phyloP scores from a whole-genome alignment of 768 basidiomycete genomes.

The Rhizopogon vulgaris region DNA sequence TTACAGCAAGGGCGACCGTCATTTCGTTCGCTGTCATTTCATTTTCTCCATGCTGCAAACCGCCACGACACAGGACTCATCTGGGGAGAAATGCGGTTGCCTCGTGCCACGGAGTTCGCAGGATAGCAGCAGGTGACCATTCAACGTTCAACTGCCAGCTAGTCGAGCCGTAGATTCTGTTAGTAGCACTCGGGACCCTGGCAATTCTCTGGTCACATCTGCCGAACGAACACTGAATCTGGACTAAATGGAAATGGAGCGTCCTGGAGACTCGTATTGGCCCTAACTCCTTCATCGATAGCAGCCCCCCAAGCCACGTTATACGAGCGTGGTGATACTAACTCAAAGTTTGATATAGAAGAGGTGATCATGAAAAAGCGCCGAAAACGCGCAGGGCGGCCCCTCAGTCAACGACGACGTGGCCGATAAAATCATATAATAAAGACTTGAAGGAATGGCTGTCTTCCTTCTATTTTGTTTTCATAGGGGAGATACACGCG shows the following conservation, averaged over 20 bases:
- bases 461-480: not conserved
- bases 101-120: slow-evolving; percentile 16
- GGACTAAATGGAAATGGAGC: not conserved
- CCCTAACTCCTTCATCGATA: not conserved
- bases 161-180: not conserved
- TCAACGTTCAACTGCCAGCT: not conserved
- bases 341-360: not conserved
- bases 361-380: not conserved
- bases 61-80: slow-evolving; percentile 11
- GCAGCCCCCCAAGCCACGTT: not conserved
- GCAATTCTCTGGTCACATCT: not conserved
- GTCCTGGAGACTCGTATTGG: not conserved
- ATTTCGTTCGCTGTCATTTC: not conserved
- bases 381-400: not conserved
- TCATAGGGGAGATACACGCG: not conserved
- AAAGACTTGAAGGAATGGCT: not conserved
- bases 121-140: not conserved
- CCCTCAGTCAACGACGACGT: too few species aligned
- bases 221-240: not conserved
- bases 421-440: not conserved
- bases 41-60: slow-evolving; percentile 6
- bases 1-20: not conserved
- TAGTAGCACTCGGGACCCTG: not conserved
- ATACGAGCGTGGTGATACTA: not conserved
- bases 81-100: slow-evolving; percentile 18